A percentile compares a stretch with the other conserved stretches of the same genome.
Conservation (phyloP, 176 grass and related monocot genomes). For the Oryza punctata region DNA sequence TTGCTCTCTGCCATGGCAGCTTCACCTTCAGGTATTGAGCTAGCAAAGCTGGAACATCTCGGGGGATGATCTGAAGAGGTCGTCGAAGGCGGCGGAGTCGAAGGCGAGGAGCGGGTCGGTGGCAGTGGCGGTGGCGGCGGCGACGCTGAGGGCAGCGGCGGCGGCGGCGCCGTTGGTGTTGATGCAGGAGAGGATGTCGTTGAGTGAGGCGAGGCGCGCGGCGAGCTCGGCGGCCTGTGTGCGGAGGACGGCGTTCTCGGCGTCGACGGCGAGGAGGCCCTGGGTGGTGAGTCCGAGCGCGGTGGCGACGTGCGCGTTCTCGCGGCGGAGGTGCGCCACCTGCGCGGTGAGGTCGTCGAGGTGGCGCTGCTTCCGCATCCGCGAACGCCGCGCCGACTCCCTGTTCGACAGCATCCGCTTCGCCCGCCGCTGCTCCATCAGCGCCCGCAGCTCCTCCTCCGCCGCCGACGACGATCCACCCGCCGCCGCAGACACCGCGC, state of each 20-base stretch:
- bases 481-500: constrained; percentile 47
- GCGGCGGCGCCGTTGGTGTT: constrained; percentile 30
- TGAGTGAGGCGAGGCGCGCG: constrained; percentile 65
- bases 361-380: constrained; percentile 94
- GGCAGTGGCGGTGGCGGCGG: constrained; percentile 14
- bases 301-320: constrained; percentile 70
- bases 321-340: constrained; percentile 59
- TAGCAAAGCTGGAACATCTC: constrained; percentile 79
- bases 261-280: constrained; percentile 66
- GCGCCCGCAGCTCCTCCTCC: constrained; percentile 61
- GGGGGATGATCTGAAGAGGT: constrained; percentile 48
- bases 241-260: constrained; percentile 87
- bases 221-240: constrained; percentile 74
- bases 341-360: constrained; percentile 79
- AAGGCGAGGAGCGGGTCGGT: constrained; percentile 36
- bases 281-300: constrained; percentile 63
- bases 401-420: constrained; percentile 93
- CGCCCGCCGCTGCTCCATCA: constrained; percentile 70
- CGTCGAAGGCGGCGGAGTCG: constrained; percentile 43
- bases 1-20: constrained; percentile 15
- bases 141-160: constrained; percentile 18
- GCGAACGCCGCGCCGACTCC: constrained; percentile 82
- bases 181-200: constrained; percentile 74
- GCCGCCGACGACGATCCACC: constrained; percentile 28
- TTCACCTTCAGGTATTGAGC: constrained; percentile 2